phyloP scores from a whole-genome alignment of 306 rosid genomes.

The Dalbergia cultrata region DNA sequence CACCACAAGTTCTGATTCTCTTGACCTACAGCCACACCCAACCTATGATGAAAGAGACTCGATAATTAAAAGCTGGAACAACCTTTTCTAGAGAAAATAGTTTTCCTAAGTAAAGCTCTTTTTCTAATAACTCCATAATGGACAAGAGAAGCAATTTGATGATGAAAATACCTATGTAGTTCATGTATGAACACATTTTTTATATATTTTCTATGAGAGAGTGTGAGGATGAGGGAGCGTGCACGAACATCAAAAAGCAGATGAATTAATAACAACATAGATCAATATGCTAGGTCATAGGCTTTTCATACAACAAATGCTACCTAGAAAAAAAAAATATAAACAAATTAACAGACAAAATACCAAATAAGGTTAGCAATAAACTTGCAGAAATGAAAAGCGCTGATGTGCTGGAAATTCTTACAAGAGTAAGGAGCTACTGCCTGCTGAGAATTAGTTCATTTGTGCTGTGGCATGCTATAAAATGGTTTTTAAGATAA shows the following conservation, averaged over 20 bases:
- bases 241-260: not conserved
- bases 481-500: not conserved
- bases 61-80: conserved; percentile 28
- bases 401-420: not conserved
- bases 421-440: not conserved
- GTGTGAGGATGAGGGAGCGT: not conserved
- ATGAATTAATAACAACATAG: conserved; percentile 5
- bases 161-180: conserved; percentile 27
- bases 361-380: conserved; percentile 22
- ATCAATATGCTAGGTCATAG: conserved; percentile 16
- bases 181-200: conserved; percentile 23
- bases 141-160: conserved; percentile 15
- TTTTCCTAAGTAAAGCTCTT: conserved; percentile 12
- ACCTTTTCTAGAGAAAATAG: conserved; percentile 17
- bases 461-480: not conserved
- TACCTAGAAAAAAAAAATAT: conserved; percentile 10
- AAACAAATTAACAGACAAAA: conserved; percentile 9
- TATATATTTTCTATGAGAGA: conserved; percentile 13
- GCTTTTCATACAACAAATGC: conserved; percentile 20
- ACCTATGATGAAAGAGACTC: conserved; percentile 14
- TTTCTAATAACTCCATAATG: not conserved
- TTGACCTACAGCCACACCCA: conserved; percentile 34
- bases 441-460: conserved; percentile 21
- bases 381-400: conserved; percentile 21
- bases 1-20: conserved; percentile 7